Conservation (phyloP, 2,329 filamentous ascomycete species). For the Colletotrichum falcatum region DNA sequence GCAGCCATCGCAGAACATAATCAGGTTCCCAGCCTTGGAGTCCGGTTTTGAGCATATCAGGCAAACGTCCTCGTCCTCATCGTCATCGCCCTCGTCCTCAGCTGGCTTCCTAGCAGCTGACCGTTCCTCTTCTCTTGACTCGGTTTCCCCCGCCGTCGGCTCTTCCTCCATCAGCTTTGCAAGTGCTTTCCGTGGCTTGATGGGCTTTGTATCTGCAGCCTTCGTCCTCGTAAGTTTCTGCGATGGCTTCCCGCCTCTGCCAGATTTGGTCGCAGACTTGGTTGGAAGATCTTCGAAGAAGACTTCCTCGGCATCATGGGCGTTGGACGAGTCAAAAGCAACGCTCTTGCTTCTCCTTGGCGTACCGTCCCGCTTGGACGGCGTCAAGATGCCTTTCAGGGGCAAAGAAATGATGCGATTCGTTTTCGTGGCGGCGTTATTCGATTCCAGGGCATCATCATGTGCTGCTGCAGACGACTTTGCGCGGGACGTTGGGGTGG, state of each 20-base stretch:
- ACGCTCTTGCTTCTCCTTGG: slow-evolving; percentile 64
- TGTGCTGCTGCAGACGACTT: slow-evolving; percentile 25
- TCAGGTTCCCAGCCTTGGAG: slow-evolving; percentile 69
- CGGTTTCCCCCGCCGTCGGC: slow-evolving; percentile 12
- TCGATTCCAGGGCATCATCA: slow-evolving; percentile 39
- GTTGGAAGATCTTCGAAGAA: slow-evolving; percentile 65
- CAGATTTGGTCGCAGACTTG: slow-evolving; percentile 53
- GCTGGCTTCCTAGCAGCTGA: slow-evolving; percentile 38
- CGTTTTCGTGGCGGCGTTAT: background rate
- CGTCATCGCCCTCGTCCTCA: slow-evolving; percentile 56
- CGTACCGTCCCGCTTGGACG: slow-evolving; percentile 57
- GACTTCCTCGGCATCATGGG: slow-evolving; percentile 53
- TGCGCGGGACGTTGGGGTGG: slow-evolving; percentile 16
- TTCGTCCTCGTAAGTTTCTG: slow-evolving; percentile 39
- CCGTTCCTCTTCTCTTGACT: slow-evolving; percentile 33
- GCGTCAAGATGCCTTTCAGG: slow-evolving; percentile 69
- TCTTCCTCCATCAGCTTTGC: slow-evolving; percentile 25
- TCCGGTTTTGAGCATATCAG: slow-evolving; percentile 68
- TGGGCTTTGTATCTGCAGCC: slow-evolving; percentile 31
- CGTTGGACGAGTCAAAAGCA: slow-evolving; percentile 57
- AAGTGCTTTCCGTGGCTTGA: slow-evolving; percentile 30
- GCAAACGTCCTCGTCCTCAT: slow-evolving; percentile 65
- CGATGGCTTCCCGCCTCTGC: slow-evolving; percentile 43
- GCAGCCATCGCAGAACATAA: slow-evolving; percentile 74
- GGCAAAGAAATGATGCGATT: slow-evolving; percentile 34